Evolutionary conservation across 805 yeast genomes (phyloP), one percentile per base, ranked within the genome.

Genomic region (Teunomyces aglyptinius): DNA sequence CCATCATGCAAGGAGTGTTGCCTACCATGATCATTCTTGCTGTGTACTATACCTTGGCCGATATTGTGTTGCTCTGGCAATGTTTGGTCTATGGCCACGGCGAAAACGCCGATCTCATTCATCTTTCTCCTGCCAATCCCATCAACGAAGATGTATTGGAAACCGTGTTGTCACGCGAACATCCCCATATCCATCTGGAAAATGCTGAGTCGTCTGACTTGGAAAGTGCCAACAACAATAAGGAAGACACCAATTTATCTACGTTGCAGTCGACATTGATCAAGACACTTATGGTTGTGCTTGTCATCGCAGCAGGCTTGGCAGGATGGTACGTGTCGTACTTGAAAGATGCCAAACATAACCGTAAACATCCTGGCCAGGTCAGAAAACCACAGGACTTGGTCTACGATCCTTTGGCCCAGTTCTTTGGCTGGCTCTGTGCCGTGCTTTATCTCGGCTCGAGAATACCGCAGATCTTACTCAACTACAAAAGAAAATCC

Each of bases 1-100:
- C 97, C 1, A 73, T 91, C 3, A 64, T 91, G 54, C 98, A 94
- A 67, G 89, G 90, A 10, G 90, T 92, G 1, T 73, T 94, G 52
- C 96, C 97, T 19, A 94, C 99, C 0, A 94, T 94, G 97, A 84
- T 86, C 49, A 80, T 91, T 4, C 76, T 94, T 47, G 98, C 98
- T 1, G 78, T 92, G 0, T 94, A 94, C 68, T 94, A 94, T 64
- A 91, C 98, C 0, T 64, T 86, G 18, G 97, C 98, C 0, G 99
- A 94, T 67, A 65, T 91, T 3, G 86, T 91, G 3, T 73, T 94
- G 46, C 75, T 92, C 26, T 75, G 83, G 65, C 99, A 94, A 64
- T 90, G 96, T 55, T 70, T 89, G 41, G 78, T 80, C 48, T 94
- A 94, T 63, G 89, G 92, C 6, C 75, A 79, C 47, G 82, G 85